Percentiles rank a stretch among this genome's conserved stretches.
phyloP scores from a whole-genome alignment of 805 yeast genomes.

The Naumovozyma baii region DNA sequence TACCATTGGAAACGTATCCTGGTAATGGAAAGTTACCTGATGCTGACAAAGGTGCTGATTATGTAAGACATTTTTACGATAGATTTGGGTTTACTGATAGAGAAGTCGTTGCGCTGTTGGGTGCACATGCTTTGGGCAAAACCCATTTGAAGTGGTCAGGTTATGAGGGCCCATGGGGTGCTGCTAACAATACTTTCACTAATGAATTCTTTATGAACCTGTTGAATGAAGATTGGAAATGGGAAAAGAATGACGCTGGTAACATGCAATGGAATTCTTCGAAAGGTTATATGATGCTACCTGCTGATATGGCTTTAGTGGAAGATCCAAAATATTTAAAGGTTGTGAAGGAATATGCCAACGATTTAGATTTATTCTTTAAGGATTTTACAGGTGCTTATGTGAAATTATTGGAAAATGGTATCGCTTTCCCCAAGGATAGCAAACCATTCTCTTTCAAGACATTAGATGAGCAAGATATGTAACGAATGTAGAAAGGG shows the following conservation, averaged over 20 bases:
- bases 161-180: conserved; percentile 87
- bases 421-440: conserved; percentile 52
- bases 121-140: conserved; percentile 71
- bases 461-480: conserved; percentile 62
- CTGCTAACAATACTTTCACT: conserved; percentile 61
- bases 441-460: conserved; percentile 40
- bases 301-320: conserved; percentile 65
- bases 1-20: conserved; percentile 41
- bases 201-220: conserved; percentile 62
- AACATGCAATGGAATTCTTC: conserved; percentile 55
- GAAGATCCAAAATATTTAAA: conserved; percentile 48
- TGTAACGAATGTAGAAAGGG: conserved; percentile 1
- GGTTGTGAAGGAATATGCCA: conserved; percentile 61
- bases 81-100: conserved; percentile 61
- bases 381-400: conserved; percentile 58
- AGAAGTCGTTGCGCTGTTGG: conserved; percentile 64
- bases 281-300: conserved; percentile 74
- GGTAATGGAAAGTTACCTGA: conserved; percentile 67
- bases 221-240: conserved; percentile 44
- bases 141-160: conserved; percentile 66
- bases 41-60: conserved; percentile 54
- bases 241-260: conserved; percentile 49
- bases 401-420: conserved; percentile 65
- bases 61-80: conserved; percentile 52
- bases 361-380: conserved; percentile 52